These are phyloP conservation scores for Aegle marmelos DNA, from an alignment of 345 rosid species.

Conservation along the genomic window DNA sequence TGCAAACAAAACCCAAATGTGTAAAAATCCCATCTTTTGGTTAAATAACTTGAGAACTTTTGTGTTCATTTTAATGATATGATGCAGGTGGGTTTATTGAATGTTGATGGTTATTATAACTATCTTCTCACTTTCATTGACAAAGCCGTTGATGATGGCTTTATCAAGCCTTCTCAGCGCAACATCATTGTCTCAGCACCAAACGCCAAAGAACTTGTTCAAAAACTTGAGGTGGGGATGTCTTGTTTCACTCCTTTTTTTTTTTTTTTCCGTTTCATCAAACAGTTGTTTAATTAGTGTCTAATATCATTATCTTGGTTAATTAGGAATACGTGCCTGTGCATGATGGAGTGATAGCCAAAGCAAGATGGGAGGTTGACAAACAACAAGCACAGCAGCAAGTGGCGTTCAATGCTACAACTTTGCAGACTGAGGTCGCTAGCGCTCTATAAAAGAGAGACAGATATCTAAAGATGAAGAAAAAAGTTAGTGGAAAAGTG, in stretches of 20 bases:
- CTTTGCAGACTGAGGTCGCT: constrained; percentile 48
- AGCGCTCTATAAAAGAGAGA: constrained; percentile 34
- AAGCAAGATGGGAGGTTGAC: constrained; percentile 78
- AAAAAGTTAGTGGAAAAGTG: constrained; percentile 6
- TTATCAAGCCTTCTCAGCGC: constrained; percentile 82
- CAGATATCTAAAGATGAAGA: neutral
- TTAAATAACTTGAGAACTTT: neutral
- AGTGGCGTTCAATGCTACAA: constrained; percentile 43
- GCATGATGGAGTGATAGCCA: constrained; percentile 71
- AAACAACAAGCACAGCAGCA: constrained; percentile 27
- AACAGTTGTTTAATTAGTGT: constrained; percentile 8
- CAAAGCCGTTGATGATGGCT: constrained; percentile 98
- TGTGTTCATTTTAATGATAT: neutral
- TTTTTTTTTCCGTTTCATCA: neutral
- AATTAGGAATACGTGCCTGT: constrained; percentile 83
- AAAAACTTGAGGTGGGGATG: constrained; percentile 81
- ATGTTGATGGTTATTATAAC: constrained; percentile 94
- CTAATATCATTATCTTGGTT: neutral
- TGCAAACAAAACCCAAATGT: neutral
- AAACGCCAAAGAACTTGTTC: constrained; percentile 80
- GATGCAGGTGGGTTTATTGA: constrained; percentile 86
- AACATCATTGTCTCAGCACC: constrained; percentile 91
- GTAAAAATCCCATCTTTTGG: neutral
- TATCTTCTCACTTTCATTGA: constrained; percentile 76
- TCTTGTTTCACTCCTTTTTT: neutral